Conservation (phyloP, 352 stramenopile species). For the Phytophthora pluvialis region DNA sequence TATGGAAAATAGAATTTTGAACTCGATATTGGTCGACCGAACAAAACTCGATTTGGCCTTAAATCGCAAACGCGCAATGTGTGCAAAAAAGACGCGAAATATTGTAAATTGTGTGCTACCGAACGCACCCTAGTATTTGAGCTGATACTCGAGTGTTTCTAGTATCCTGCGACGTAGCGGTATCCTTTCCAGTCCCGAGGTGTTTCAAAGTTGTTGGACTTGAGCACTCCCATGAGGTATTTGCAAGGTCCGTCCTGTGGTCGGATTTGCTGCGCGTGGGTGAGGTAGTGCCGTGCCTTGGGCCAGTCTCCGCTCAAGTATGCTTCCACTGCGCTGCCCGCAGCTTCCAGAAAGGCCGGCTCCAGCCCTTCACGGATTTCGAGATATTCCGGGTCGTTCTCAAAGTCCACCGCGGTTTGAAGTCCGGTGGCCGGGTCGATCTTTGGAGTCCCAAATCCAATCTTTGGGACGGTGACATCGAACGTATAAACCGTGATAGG, state of each 20-base stretch:
- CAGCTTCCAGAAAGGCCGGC: conserved; percentile 79
- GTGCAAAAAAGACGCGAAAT: too few species aligned
- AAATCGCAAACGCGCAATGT: too few species aligned
- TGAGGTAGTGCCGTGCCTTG: conserved; percentile 77
- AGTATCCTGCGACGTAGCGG: conserved; percentile 87
- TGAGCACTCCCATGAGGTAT: conserved; percentile 91
- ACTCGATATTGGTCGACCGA: too few species aligned
- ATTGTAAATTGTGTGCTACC: too few species aligned
- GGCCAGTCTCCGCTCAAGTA: conserved; percentile 81
- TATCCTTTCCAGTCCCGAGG: conserved; percentile 93
- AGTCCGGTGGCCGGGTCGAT: conserved; percentile 63
- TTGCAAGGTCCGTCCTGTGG: conserved; percentile 91
- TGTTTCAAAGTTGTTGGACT: conserved; percentile 82
- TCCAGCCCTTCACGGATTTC: conserved; percentile 85
- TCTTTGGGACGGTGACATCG: conserved; percentile 83
- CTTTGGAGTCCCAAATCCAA: conserved; percentile 77
- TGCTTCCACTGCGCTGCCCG: conserved; percentile 66
- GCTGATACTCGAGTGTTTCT: neutral
- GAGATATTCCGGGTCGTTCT: conserved; percentile 85
- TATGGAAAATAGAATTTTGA: too few species aligned
- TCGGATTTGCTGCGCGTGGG: conserved; percentile 74
- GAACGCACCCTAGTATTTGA: too few species aligned
- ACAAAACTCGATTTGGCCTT: too few species aligned
- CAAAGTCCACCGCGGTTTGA: conserved; percentile 79
- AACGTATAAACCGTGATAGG: conserved; percentile 90